A percentile compares a stretch with the other conserved stretches of the same genome.
Evolutionary conservation across 192 early-diverging fungal species (phyloP).

Genomic region (Coemansia sp.): DNA sequence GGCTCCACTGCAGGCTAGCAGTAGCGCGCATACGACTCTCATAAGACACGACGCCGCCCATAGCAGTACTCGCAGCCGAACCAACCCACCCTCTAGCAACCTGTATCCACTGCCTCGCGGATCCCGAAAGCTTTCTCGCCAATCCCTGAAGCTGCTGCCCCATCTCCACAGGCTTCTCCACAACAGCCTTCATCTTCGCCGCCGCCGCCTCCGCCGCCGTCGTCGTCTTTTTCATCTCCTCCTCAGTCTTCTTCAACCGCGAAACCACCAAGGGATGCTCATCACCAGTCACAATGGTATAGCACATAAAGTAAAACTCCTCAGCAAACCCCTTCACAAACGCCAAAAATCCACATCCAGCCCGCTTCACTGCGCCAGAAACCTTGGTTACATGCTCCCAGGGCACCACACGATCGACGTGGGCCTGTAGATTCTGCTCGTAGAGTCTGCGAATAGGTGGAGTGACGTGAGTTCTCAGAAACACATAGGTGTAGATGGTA

Average conservation of each 20-base stretch:
- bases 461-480: conserved; percentile 18
- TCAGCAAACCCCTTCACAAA: conserved; percentile 23
- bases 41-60: conserved; percentile 24
- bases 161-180: neutral
- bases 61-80: conserved; percentile 27
- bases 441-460: conserved; percentile 32
- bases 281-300: conserved; percentile 45
- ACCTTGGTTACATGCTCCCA: conserved; percentile 40
- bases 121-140: conserved; percentile 33
- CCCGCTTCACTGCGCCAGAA: neutral
- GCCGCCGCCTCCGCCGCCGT: neutral
- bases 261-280: conserved; percentile 40
- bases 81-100: conserved; percentile 41
- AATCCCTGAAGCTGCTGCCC: conserved; percentile 25
- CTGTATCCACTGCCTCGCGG: conserved; percentile 55
- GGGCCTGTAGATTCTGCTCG: conserved; percentile 23
- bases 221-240: neutral
- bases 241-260: conserved; percentile 10
- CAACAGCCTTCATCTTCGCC: conserved; percentile 11
- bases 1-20: conserved; percentile 14
- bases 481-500: conserved; percentile 22
- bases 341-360: neutral
- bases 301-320: conserved; percentile 53
- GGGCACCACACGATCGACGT: conserved; percentile 54
- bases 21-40: conserved; percentile 21